phyloP scores from a whole-genome alignment of 805 yeast genomes.

The Pichia kluyveri region DNA sequence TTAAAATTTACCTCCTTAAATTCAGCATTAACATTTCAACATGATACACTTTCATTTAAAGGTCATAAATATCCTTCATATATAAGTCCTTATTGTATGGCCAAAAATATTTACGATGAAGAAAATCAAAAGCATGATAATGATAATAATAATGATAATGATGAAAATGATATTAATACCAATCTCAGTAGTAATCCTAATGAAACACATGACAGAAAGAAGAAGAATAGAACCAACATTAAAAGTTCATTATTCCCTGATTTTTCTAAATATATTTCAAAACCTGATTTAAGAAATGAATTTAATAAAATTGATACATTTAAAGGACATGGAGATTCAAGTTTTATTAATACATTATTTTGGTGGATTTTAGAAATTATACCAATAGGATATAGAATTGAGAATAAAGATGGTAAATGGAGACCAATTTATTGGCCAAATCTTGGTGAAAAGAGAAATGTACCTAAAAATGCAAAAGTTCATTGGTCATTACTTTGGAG shows the following conservation, averaged over 20 bases:
- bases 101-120: not conserved
- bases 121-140: not conserved
- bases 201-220: too few species aligned
- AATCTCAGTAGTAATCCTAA: too few species aligned
- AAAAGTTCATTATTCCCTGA: conserved; percentile 1
- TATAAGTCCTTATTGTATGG: not conserved
- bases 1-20: conserved; percentile 29
- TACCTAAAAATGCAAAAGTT: conserved; percentile 35
- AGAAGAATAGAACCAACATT: too few species aligned
- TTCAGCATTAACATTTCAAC: conserved; percentile 40
- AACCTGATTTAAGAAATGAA: conserved; percentile 16
- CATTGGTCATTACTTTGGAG: conserved; percentile 65
- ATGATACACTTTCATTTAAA: conserved; percentile 37
- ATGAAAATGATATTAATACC: too few species aligned
- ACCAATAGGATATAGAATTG: conserved; percentile 48
- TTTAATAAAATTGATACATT: conserved; percentile 16
- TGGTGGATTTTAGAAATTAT: conserved; percentile 61
- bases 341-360: conserved; percentile 20
- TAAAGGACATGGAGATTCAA: conserved; percentile 32
- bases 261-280: conserved; percentile 9
- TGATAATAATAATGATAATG: too few species aligned
- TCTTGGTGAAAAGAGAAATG: conserved; percentile 40
- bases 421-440: conserved; percentile 42
- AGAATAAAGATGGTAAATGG: conserved; percentile 43
- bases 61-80: conserved; percentile 7